Evolutionary conservation across 495 filamentous ascomycete genomes (phyloP).

Genomic region (Trichoderma erinaceum): DNA sequence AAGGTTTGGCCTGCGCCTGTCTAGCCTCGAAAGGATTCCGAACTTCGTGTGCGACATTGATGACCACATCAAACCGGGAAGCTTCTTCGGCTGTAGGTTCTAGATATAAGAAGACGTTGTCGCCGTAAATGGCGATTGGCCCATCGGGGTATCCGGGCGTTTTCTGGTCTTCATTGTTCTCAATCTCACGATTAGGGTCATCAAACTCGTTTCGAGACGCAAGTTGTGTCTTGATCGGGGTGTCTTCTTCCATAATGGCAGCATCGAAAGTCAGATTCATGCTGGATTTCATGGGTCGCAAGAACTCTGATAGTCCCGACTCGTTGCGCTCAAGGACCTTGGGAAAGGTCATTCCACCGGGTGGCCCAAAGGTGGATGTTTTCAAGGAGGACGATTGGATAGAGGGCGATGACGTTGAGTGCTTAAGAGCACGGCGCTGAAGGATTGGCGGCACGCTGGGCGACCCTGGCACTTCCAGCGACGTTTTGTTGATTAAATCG

Average conservation of each 20-base stretch:
- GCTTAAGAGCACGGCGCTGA: conserved; percentile 49
- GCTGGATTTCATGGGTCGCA: conserved; percentile 38
- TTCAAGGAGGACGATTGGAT: conserved; percentile 44
- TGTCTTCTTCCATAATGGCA: conserved; percentile 68
- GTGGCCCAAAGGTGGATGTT: conserved; percentile 47
- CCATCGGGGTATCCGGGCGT: conserved; percentile 89
- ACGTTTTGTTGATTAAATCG: conserved; percentile 35
- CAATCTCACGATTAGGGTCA: conserved; percentile 42
- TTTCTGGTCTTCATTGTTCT: conserved; percentile 67
- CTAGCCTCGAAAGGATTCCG: conserved; percentile 69
- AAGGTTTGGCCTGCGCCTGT: conserved; percentile 23
- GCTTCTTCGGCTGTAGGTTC: conserved; percentile 87
- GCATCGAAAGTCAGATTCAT: conserved; percentile 28
- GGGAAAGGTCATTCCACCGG: conserved; percentile 49
- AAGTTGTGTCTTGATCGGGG: conserved; percentile 58
- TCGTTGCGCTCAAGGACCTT: conserved; percentile 44
- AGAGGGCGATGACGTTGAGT: conserved; percentile 50
- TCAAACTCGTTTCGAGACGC: conserved; percentile 48
- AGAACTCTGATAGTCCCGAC: conserved; percentile 41
- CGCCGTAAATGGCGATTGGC: conserved; percentile 84
- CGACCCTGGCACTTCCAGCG: conserved; percentile 39
- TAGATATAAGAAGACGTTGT: conserved; percentile 86
- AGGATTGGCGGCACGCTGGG: conserved; percentile 43
- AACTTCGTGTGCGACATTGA: conserved; percentile 95
- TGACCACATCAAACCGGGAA: conserved; percentile 78